Evolutionary conservation across 1,284 basidiomycete genomes (phyloP), one percentile per base, ranked within the genome.

Genomic region (Sporisorium scitamineum): DNA sequence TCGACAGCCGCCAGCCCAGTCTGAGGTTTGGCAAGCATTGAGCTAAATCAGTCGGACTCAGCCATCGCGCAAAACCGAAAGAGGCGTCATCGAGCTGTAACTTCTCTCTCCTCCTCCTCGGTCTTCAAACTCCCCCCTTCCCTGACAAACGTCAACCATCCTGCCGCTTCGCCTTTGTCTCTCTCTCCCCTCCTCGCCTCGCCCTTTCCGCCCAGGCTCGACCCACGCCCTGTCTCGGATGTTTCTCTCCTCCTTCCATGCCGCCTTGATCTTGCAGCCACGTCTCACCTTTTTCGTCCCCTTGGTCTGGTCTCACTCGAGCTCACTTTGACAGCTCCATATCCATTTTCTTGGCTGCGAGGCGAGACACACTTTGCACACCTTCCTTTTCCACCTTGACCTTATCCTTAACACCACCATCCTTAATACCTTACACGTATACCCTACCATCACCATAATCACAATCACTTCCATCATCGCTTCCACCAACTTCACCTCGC

Each of bases 21-120:
- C 27, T 44, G 27, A 44, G 11, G 22, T 1, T n/a, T 29, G 54
- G 9, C 18, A 31, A 54, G 48, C 27, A 20, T 50, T 50, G 48
- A 18, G 48, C 48, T 20, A 31, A 50, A 29, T 50, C 48, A 50
- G 45, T 47, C 24, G 13, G 51, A 63, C 47, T 50, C 61, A 60
- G 50, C 61, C 56, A 42, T 39, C 51, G 54, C 42, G 22, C 32
- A 14, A 31, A 37, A 11, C 48, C 16, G 41, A 58, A 42, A 7
- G 31, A 63, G 61, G 56, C 53, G 61, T 64, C 54, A 48, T 31
- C 47, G 29, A 3, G 5, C 34, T 57, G 54, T 68, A 64, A 70
- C 62, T 70, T 64, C 62, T 65, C 61, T 31, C 34, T 32, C 22
- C 37, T 24, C 39, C 39, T 42, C 39, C 18, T 53, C 34, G 16